A percentile compares a stretch with the other conserved stretches of the same genome.
phyloP scores from a whole-genome alignment of 345 rosid genomes.

The Syzygium aromaticum region DNA sequence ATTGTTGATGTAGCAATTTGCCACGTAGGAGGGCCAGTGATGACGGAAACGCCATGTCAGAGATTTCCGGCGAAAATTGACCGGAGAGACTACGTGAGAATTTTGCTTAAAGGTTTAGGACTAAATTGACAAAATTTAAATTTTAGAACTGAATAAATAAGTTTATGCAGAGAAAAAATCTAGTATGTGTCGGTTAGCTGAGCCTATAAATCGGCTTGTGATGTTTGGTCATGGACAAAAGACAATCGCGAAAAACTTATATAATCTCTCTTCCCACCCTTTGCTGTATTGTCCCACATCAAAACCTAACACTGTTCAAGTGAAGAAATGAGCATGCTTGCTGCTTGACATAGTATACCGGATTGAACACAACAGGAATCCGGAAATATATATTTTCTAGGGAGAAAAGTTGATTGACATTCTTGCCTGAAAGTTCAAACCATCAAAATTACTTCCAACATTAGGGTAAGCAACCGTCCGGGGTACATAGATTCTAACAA shows the following conservation, averaged over 20 bases:
- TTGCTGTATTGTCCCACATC: neutral
- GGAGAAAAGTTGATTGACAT: neutral
- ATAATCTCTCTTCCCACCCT: neutral
- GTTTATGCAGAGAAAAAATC: neutral
- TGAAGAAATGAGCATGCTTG: neutral
- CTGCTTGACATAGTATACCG: neutral
- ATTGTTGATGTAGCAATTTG: rapidly evolving
- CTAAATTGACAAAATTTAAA: neutral
- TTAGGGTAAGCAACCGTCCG: neutral
- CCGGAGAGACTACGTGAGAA: neutral
- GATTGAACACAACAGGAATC: neutral
- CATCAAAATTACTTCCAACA: neutral
- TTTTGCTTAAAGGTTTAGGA: neutral
- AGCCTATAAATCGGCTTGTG: neutral
- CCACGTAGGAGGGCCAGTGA: rapidly evolving
- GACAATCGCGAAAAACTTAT: neutral
- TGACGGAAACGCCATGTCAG: rapidly evolving
- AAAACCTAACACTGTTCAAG: neutral
- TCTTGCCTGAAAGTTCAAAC: neutral
- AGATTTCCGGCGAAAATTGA: neutral
- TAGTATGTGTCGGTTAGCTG: neutral
- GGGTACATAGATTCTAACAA: neutral
- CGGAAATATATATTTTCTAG: neutral
- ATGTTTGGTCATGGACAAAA: neutral
- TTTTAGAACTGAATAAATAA: neutral